These are phyloP conservation scores for Colletotrichum higginsianum DNA, from an alignment of 2,329 filamentous ascomycete species.

Conservation along the genomic window DNA sequence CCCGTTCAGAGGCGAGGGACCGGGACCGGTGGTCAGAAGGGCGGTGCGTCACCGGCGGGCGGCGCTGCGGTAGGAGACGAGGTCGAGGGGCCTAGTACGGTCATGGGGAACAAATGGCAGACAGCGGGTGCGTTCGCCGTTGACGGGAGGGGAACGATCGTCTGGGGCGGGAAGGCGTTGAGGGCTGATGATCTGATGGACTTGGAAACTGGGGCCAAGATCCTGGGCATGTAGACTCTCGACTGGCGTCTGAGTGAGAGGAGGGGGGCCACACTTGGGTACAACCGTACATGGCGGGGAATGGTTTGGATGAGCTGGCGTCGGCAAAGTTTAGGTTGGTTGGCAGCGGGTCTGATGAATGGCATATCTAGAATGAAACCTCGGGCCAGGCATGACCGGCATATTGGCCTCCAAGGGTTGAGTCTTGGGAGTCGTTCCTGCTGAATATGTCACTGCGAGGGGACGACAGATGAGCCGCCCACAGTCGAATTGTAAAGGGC, in stretches of 20 bases:
- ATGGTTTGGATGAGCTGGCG: not conserved
- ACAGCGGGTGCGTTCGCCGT: conserved; percentile 67
- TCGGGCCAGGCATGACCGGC: not conserved
- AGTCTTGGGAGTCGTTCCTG: not conserved
- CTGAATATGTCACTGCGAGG: not conserved
- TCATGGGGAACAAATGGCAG: conserved; percentile 71
- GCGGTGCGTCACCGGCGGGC: conserved; percentile 22
- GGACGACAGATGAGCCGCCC: too few species aligned
- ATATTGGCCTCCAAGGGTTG: not conserved
- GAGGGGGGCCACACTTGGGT: not conserved
- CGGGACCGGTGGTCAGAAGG: conserved; percentile 8
- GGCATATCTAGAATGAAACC: not conserved
- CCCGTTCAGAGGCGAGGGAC: conserved; percentile 35
- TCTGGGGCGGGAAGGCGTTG: conserved; percentile 65
- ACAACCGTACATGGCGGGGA: too few species aligned
- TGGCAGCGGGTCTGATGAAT: not conserved
- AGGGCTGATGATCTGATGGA: conserved; percentile 67
- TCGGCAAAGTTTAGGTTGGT: not conserved
- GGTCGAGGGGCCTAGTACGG: conserved; percentile 57
- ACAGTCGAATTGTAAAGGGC: too few species aligned
- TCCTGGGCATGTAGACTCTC: conserved; percentile 48
- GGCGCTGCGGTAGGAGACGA: conserved; percentile 48
- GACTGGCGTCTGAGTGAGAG: not conserved
- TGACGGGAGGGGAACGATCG: conserved; percentile 63
- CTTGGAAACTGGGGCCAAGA: conserved; percentile 63